Base-by-base conservation (phyloP, 352 stramenopile species). In the Globisporangium apiculatum region DNA sequence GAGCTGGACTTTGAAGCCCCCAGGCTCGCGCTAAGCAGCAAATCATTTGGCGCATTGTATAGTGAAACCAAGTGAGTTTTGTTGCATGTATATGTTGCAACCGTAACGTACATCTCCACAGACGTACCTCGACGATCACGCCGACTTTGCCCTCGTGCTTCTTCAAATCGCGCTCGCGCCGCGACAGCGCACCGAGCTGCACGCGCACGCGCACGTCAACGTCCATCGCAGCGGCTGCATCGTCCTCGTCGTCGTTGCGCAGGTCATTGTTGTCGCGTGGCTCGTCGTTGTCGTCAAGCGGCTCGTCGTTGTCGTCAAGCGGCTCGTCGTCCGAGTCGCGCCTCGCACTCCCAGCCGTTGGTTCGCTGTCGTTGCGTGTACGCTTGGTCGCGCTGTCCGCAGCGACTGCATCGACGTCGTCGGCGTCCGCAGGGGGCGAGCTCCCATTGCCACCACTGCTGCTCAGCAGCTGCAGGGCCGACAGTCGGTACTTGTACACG, bases 401-500 rank as follows among this genome's bases (percentile, higher is more conserved):
- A 31, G 24, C 24, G 2, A 31, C 24, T 31, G 48, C 38, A 57
- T 60, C 52, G 24, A 41, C 40, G 7, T 36, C 45, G n/a, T 41
- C 4, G 51, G 51, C 7, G 45, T 49, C 12, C 24, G 18, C 24
- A 31, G 24, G 24, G 24, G 24, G 24, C 24, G 24, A 31, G 24
- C 24, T 31, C 24, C 24, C 24, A 31, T 31, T 31, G 24, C 24
- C 24, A 31, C 2, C 24, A 7, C 17, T 52, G 11, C 18, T 41
- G n/a, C 60, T 52, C 15, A 91, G 57, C 31, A 87, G 63, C 55
- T 87, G 69, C 31, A 94, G 55, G 17, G 82, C 85, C 8, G 85
- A 94, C 52, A 83, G 76, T 7, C 85, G 74, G 66, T 93, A 94
- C 65, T 91, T 94, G 71, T 92, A 92, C 58, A 91, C 79, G n/a